Evolutionary conservation across 2,329 filamentous ascomycete species (phyloP).

Genomic region (Shiraia sp.): DNA sequence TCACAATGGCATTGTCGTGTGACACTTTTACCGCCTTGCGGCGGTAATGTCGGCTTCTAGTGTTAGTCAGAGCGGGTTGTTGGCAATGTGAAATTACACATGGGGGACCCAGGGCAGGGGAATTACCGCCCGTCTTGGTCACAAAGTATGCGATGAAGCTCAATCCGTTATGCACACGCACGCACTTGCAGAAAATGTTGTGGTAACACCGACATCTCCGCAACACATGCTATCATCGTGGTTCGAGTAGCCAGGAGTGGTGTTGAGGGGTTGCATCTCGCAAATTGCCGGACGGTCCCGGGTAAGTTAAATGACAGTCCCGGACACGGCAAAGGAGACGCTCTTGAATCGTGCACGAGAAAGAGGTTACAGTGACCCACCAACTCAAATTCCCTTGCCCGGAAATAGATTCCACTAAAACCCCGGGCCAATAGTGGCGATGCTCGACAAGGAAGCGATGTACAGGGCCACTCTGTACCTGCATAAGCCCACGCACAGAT

Average conservation of each 20-base stretch:
- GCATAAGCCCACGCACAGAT: slow-evolving; percentile 19
- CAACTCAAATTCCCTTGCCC: slow-evolving; percentile 13
- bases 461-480: slow-evolving; percentile 23
- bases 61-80: too few relatives aligned
- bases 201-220: not conserved
- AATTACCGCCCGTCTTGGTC: too few relatives aligned
- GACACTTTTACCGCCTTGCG: too few relatives aligned
- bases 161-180: too few relatives aligned
- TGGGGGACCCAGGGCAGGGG: too few relatives aligned
- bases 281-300: not conserved
- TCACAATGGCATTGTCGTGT: too few relatives aligned
- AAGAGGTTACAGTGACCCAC: slow-evolving; percentile 14
- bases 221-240: not conserved
- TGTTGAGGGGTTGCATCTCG: slow-evolving; percentile 1
- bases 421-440: slow-evolving; percentile 18
- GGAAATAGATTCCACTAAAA: slow-evolving; percentile 15
- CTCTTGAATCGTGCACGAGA: slow-evolving; percentile 11
- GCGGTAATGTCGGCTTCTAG: too few relatives aligned
- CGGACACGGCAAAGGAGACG: slow-evolving; percentile 4
- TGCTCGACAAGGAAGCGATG: slow-evolving; percentile 13
- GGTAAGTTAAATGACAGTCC: slow-evolving; percentile 10
- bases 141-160: too few relatives aligned
- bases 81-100: too few relatives aligned
- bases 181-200: not conserved
- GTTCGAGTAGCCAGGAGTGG: not conserved